A percentile compares a stretch with the other conserved stretches of the same genome.
Evolutionary conservation across 1,284 basidiomycete species (phyloP).

Genomic region (Cryptococcus maquisensis): DNA sequence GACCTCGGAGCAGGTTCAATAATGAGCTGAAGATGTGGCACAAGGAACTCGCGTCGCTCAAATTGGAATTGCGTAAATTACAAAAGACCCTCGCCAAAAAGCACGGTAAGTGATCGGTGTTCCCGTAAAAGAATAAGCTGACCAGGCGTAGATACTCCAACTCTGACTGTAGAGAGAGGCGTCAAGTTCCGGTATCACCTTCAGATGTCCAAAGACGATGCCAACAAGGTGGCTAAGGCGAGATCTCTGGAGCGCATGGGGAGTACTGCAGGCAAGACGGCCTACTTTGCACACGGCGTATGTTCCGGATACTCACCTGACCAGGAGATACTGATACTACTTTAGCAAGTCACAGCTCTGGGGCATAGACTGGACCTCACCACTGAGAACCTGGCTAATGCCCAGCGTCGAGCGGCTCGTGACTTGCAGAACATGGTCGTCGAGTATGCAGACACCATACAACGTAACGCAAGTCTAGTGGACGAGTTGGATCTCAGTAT

Average conservation of each 20-base stretch:
- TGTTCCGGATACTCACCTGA: conserved; percentile 9
- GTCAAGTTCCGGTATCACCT: conserved; percentile 68
- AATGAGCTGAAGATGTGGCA: conserved; percentile 58
- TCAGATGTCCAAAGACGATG: conserved; percentile 57
- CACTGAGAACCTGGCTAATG: conserved; percentile 55
- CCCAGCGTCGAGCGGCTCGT: conserved; percentile 69
- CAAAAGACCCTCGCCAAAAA: conserved; percentile 34
- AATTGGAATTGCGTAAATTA: conserved; percentile 23
- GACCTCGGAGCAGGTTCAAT: conserved; percentile 61
- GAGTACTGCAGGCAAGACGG: conserved; percentile 44
- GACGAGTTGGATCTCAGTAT: conserved; percentile 86
- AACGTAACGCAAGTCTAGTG: conserved; percentile 71
- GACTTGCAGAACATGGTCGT: conserved; percentile 67
- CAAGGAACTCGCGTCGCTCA: conserved; percentile 26
- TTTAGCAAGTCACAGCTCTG: conserved; percentile 55
- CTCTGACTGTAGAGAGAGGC: conserved; percentile 65
- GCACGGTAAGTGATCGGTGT: conserved; percentile 53
- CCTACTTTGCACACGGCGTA: conserved; percentile 64
- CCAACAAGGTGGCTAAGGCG: conserved; percentile 42
- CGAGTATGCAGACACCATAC: conserved; percentile 56
- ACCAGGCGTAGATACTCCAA: conserved; percentile 57
- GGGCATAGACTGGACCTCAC: conserved; percentile 63
- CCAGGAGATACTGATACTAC: background rate
- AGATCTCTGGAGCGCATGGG: conserved; percentile 25
- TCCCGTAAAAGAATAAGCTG: background rate